Evolutionary conservation across 164 flowering plant genomes (phyloP).

Genomic region (Aristolochia fimbriata): DNA sequence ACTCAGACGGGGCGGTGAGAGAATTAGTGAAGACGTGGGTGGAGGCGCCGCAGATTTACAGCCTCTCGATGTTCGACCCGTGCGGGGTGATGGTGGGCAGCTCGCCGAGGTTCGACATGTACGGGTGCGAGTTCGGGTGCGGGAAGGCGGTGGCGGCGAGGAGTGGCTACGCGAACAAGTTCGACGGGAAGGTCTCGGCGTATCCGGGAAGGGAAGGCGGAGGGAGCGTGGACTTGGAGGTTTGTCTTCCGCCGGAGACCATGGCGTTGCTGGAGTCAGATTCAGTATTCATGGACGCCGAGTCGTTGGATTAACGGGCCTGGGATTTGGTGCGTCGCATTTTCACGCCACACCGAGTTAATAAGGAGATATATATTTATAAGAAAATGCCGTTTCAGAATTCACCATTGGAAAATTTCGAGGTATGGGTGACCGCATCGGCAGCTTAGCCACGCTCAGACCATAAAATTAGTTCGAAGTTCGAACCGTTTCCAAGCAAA

Average conservation of each 20-base stretch:
- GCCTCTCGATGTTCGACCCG: slow-evolving; percentile 54
- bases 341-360: too few relatives aligned
- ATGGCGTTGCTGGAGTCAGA: slow-evolving; percentile 53
- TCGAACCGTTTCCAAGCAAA: too few relatives aligned
- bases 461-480: too few relatives aligned
- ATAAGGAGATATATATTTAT: too few relatives aligned
- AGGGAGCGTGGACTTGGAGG: slow-evolving; percentile 82
- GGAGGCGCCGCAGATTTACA: slow-evolving; percentile 44
- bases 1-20: slow-evolving; percentile 36
- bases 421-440: too few relatives aligned
- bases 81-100: slow-evolving; percentile 68
- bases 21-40: slow-evolving; percentile 42
- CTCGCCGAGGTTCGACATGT: slow-evolving; percentile 81
- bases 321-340: too few relatives aligned
- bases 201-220: slow-evolving; percentile 76
- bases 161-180: slow-evolving; percentile 69
- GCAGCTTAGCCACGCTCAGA: too few relatives aligned
- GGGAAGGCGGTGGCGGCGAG: slow-evolving; percentile 69
- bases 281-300: slow-evolving; percentile 36
- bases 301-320: slow-evolving; percentile 2
- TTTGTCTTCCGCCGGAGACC: slow-evolving; percentile 57
- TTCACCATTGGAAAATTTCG: too few relatives aligned
- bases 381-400: too few relatives aligned
- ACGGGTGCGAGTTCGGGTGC: slow-evolving; percentile 84
- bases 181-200: slow-evolving; percentile 82